Base-by-base conservation (phyloP, 306 rosid genomes). In the Argentina anserina region DNA sequence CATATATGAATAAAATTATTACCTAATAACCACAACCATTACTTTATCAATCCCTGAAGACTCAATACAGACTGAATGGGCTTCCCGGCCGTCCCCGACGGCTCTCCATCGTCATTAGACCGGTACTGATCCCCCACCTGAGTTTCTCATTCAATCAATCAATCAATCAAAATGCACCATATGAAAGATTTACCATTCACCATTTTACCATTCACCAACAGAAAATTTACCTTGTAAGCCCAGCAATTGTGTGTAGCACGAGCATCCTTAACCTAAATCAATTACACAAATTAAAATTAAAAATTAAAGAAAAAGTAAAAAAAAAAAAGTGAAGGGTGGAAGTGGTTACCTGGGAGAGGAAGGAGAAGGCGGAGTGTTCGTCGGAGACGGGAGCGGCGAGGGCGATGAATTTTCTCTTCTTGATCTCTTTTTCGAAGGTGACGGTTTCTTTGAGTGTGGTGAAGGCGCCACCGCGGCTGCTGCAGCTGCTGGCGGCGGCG, bases 21-120 rank as follows among this genome's bases (percentile, higher is more conserved):
- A 93, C 98, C 97, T 86, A 85, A 89, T 89, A 78, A 93, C 97
- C 25, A 91, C 97, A 79, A 93, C 98, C 98, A 93, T 87, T 72
- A 93, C 90, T 88, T 91, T 91, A 76, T 93, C 97, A 75, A 93
- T 84, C 62, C 97, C 96, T 21, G 98, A 90, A 75, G 97, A 86
- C 71, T 67, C 85, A 78, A 93, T 87, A 29, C 96, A 73, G 98
- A 81, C 46, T 80, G 85, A 78, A 93, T 93, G 23, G 97, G 98
- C 79, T 93, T 93, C 67, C 98, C 97, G 26, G 97, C 97, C 6
- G 97, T 93, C 66, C 98, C 96, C 21, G 97, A 93, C 9, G 94
- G 94, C 70, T 93, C 98, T 43, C 97, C 94, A 15, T 93, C 98
- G 81, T 93, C 98, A 85, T 89, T 93, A 70, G 97, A 90, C 74